Evolutionary conservation across 805 yeast genomes (phyloP).

Genomic region (Sugiyamaella qingdaonensis): DNA sequence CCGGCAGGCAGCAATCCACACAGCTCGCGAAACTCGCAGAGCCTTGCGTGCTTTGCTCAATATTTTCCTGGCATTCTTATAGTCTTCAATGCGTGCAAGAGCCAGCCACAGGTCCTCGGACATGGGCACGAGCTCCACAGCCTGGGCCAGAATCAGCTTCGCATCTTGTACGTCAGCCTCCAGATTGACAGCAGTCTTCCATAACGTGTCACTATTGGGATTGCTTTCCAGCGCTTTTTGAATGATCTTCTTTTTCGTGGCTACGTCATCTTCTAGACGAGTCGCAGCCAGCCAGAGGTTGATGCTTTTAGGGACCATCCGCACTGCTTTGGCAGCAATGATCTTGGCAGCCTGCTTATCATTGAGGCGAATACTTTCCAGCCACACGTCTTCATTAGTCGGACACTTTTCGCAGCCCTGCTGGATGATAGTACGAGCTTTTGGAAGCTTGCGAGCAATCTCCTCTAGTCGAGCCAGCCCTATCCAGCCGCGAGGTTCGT

Average conservation of each 20-base stretch:
- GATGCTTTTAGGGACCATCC: conserved; percentile 50
- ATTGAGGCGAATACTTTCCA: conserved; percentile 69
- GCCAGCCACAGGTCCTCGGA: conserved; percentile 65
- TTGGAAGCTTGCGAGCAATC: conserved; percentile 48
- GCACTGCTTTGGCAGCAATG: conserved; percentile 63
- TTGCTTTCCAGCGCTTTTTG: conserved; percentile 67
- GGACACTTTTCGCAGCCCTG: conserved; percentile 75
- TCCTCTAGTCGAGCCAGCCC: conserved; percentile 79
- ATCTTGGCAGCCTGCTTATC: conserved; percentile 47
- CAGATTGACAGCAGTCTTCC: conserved; percentile 60
- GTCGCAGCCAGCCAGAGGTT: conserved; percentile 70
- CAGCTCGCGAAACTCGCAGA: conserved; percentile 43
- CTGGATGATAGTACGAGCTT: conserved; percentile 59
- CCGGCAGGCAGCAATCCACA: conserved; percentile 70
- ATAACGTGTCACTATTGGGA: conserved; percentile 56
- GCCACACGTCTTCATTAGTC: conserved; percentile 69
- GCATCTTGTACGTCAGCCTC: conserved; percentile 53
- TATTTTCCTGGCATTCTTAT: conserved; percentile 47
- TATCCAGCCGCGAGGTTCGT: conserved; percentile 76
- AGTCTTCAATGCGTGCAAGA: conserved; percentile 44
- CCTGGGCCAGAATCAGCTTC: conserved; percentile 53
- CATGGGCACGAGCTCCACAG: conserved; percentile 63
- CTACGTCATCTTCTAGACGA: conserved; percentile 56
- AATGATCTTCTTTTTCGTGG: conserved; percentile 52
- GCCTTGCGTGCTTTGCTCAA: conserved; percentile 59